Evolutionary conservation across 2,329 filamentous ascomycete genomes (phyloP), one percentile per base, ranked within the genome.

Genomic region (Paramyrothecium roridum): DNA sequence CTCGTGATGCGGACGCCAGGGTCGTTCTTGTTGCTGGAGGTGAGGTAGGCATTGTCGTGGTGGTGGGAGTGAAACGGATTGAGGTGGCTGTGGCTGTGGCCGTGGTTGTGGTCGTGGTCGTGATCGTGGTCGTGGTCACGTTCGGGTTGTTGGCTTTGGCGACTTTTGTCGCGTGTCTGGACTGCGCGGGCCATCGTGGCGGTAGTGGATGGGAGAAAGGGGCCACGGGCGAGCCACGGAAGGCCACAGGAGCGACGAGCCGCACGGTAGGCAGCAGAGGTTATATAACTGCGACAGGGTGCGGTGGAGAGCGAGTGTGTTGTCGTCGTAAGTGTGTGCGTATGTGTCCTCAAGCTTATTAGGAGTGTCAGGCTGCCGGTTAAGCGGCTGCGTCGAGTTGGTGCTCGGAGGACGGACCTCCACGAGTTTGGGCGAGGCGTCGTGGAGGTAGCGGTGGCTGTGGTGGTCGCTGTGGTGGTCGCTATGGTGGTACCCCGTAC

Each of bases 21-120:
- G 63, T 83, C 84, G 67, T 84, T 87, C 71, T 90, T 86, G 59
- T 91, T 89, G 61, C 91, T 82, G 52, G 95, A 99, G 68, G 97
- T 97, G 65, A 92, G 88, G 65, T 96, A 96, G 61, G 91, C 91
- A 51, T 95, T 92, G 74, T 99, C 95, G 62, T 90, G 88, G 73
- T 96, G 91, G 66, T 93, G 89, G 70, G 90, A 86, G 65, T 85
- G 81, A 57, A 77, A 74, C 59, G 85, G 83, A 13, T 43, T 43
- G 55, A 76, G 73, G 61, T 85, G 82, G 26, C 74, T 73, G 61
- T 86, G 81, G 37, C 37, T 13, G 61, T 85, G 82, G 23, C 74
- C 73, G 61, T 86, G 81, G 59, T 70, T 57, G n/a, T 66, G 62
- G 52, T 57, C 57, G 63, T 73, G 60, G 62, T 63, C 61, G 65